A percentile compares a stretch with the other conserved stretches of the same genome.
phyloP scores from a whole-genome alignment of 805 yeast species.

The Cyberlindnera euphorbiae region DNA sequence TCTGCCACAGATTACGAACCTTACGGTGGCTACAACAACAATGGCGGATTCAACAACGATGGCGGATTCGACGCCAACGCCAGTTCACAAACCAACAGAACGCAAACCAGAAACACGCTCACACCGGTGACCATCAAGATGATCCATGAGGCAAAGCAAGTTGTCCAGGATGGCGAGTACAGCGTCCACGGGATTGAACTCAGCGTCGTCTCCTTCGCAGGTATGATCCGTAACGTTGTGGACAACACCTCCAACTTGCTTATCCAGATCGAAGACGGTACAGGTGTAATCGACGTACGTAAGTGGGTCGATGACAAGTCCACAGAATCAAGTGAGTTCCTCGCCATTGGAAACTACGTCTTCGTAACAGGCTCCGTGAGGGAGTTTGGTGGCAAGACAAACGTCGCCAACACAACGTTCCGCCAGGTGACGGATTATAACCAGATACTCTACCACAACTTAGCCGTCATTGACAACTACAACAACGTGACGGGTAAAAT shows the following conservation, averaged over 20 bases:
- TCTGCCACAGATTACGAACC: constrained; percentile 31
- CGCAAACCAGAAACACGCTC: constrained; percentile 33
- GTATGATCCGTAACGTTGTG: constrained; percentile 61
- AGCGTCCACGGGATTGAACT: constrained; percentile 54
- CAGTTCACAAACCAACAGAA: constrained; percentile 22
- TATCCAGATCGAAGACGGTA: constrained; percentile 72
- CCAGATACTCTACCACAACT: constrained; percentile 61
- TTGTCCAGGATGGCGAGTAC: constrained; percentile 64
- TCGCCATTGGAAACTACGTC: constrained; percentile 51
- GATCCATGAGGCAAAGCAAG: constrained; percentile 54
- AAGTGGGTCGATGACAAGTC: constrained; percentile 52
- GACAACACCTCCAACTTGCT: constrained; percentile 52
- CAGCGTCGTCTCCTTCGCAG: constrained; percentile 61
- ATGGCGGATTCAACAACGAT: constrained; percentile 24
- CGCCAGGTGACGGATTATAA: constrained; percentile 57
- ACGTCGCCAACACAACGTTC: constrained; percentile 58
- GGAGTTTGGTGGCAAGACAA: constrained; percentile 60
- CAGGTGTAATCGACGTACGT: constrained; percentile 61
- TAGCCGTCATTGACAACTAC: constrained; percentile 57
- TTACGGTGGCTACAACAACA: constrained; percentile 29
- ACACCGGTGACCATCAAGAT: constrained; percentile 76
- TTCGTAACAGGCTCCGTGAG: constrained; percentile 51
- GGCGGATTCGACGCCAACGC: constrained; percentile 33
- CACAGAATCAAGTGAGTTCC: constrained; percentile 30
- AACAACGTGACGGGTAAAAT: constrained; percentile 49